phyloP scores from a whole-genome alignment of 202 grass and related monocot genomes.

The Dendrocalamus latiflorus region DNA sequence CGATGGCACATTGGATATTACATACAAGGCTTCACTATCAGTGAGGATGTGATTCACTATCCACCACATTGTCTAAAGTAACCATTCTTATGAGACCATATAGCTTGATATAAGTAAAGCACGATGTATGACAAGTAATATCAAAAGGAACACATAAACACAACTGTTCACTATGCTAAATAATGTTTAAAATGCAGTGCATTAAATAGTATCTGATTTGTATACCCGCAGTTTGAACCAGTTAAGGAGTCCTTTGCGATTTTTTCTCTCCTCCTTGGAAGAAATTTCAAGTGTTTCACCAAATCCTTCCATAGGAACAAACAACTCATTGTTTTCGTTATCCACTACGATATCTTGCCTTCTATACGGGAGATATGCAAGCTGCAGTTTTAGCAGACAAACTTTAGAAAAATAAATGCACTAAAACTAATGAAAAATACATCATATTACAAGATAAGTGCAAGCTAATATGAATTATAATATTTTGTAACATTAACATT shows the following conservation, averaged over 20 bases:
- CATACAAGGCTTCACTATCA: not conserved
- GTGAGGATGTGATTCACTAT: not conserved
- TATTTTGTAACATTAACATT: not conserved
- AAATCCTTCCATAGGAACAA: conserved; percentile 60
- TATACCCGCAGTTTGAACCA: too few species aligned
- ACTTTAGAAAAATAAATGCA: not conserved
- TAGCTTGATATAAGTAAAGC: not conserved
- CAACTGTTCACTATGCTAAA: not conserved
- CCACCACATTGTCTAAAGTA: not conserved
- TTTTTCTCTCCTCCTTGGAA: conserved; percentile 67
- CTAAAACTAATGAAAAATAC: not conserved
- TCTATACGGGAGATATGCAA: conserved; percentile 67
- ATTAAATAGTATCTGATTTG: not conserved
- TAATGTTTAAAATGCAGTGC: not conserved
- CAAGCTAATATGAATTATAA: not conserved
- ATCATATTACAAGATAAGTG: conserved; percentile 4
- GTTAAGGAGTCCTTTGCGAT: conserved; percentile 58
- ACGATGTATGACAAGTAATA: not conserved
- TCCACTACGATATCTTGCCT: conserved; percentile 59
- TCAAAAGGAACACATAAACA: not conserved
- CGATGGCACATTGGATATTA: not conserved
- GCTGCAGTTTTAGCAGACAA: conserved; percentile 48
- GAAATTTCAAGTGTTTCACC: conserved; percentile 52
- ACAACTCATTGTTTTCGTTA: conserved; percentile 46
- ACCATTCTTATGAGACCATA: not conserved